These are phyloP conservation scores for Aspergillus ostianus DNA, from an alignment of 495 filamentous ascomycete species.

Conservation along the genomic window DNA sequence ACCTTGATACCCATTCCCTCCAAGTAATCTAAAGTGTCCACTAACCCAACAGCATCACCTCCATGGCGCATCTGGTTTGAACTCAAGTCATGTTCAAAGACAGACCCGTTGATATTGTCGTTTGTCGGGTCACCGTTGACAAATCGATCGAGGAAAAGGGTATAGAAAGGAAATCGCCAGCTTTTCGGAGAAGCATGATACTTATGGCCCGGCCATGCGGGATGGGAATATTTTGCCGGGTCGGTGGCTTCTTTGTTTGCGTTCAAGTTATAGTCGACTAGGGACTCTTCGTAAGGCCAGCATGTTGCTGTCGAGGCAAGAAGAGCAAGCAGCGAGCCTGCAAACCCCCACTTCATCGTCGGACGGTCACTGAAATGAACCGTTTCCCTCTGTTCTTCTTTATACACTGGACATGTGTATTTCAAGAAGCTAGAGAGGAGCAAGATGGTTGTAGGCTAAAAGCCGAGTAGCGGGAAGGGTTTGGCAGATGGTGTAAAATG, in stretches of 20 bases:
- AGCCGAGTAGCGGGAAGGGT: background rate
- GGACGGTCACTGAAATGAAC: slow-evolving; percentile 11
- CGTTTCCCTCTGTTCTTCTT: slow-evolving; percentile 11
- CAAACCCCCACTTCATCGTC: slow-evolving; percentile 37
- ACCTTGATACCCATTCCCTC: slow-evolving; percentile 75
- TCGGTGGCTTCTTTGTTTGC: slow-evolving; percentile 55
- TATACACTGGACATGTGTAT: slow-evolving; percentile 25
- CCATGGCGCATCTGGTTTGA: slow-evolving; percentile 74
- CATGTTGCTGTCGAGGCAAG: slow-evolving; percentile 30
- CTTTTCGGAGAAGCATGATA: slow-evolving; percentile 60
- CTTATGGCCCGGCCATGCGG: slow-evolving; percentile 52
- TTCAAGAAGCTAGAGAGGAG: slow-evolving; percentile 9
- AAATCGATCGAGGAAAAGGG: slow-evolving; percentile 66
- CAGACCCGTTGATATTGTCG: slow-evolving; percentile 66
- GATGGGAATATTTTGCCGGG: slow-evolving; percentile 61
- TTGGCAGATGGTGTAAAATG: background rate
- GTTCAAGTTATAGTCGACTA: slow-evolving; percentile 62
- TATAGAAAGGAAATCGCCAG: slow-evolving; percentile 74
- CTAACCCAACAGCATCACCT: slow-evolving; percentile 63
- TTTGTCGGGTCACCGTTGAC: slow-evolving; percentile 72
- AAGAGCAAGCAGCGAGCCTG: slow-evolving; percentile 28
- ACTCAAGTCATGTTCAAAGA: slow-evolving; percentile 66
- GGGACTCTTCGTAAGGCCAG: slow-evolving; percentile 55
- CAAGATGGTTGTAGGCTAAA: background rate
- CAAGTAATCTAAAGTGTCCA: slow-evolving; percentile 69